Evolutionary conservation across 2,329 filamentous ascomycete genomes (phyloP).

Genomic region (Penicillium sp.): DNA sequence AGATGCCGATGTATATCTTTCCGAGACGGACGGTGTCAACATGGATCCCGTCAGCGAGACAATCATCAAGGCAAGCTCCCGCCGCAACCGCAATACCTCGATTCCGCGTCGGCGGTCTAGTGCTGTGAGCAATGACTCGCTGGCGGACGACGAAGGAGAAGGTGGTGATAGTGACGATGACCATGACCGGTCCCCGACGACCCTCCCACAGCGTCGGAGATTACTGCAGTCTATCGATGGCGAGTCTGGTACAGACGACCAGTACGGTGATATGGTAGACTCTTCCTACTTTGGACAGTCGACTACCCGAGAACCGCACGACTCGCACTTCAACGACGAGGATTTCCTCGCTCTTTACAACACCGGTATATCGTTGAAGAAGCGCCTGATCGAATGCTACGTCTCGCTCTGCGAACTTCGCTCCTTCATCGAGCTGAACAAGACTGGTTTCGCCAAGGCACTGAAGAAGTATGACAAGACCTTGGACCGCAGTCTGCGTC

Average conservation of each 20-base stretch:
- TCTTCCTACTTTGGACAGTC: slow-evolving; percentile 32
- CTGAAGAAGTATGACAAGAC: slow-evolving; percentile 99
- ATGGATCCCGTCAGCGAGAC: slow-evolving; percentile 45
- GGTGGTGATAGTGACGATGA: slow-evolving; percentile 60
- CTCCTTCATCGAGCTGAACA: slow-evolving; percentile 93
- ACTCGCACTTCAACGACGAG: slow-evolving; percentile 73
- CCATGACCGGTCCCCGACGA: slow-evolving; percentile 50
- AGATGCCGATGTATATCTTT: slow-evolving; percentile 70
- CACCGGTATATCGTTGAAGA: slow-evolving; percentile 82
- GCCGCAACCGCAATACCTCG: neutral
- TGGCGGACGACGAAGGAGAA: slow-evolving; percentile 54
- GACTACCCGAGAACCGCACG: slow-evolving; percentile 45
- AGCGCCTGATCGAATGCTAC: slow-evolving; percentile 81
- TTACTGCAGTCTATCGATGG: slow-evolving; percentile 28
- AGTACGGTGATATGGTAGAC: slow-evolving; percentile 36
- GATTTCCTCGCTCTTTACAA: slow-evolving; percentile 70
- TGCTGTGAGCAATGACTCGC: slow-evolving; percentile 43
- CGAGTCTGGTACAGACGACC: slow-evolving; percentile 31
- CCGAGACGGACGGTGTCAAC: slow-evolving; percentile 51
- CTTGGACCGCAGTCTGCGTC: slow-evolving; percentile 75
- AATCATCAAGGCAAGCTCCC: slow-evolving; percentile 41
- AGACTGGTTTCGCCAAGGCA: slow-evolving; percentile 93
- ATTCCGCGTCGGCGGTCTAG: slow-evolving; percentile 47
- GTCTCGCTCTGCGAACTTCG: slow-evolving; percentile 93
- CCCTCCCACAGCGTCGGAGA: slow-evolving; percentile 12